A percentile compares a stretch with the other conserved stretches of the same genome.
Conservation (phyloP, 2,329 filamentous ascomycete genomes). For the Beauveria bassiana region DNA sequence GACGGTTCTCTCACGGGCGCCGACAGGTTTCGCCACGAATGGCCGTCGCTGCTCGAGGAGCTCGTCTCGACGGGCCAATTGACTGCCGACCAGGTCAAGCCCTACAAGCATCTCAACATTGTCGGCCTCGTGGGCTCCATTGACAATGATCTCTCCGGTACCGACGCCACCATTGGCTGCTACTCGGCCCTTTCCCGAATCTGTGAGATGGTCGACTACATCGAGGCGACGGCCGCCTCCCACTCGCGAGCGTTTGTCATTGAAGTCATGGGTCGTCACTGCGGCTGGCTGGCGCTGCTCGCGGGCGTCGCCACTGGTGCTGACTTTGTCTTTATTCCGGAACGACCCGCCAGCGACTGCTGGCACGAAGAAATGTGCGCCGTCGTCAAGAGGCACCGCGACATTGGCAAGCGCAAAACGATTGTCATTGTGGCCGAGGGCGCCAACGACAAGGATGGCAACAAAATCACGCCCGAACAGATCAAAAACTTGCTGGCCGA, state of each 20-base stretch:
- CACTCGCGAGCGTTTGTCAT: conserved; percentile 96
- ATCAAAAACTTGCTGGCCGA: conserved; percentile 85
- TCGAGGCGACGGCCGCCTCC: conserved; percentile 89
- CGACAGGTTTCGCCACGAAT: conserved; percentile 86
- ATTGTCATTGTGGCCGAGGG: conserved; percentile 98
- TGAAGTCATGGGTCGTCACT: conserved; percentile 97
- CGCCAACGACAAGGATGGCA: conserved; percentile 75
- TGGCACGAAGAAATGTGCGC: conserved; percentile 86
- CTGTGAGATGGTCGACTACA: conserved; percentile 92
- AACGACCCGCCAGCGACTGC: conserved; percentile 78
- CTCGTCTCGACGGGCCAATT: conserved; percentile 69
- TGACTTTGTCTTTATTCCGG: conserved; percentile 94
- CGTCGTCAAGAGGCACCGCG: conserved; percentile 72
- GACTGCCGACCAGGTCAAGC: conserved; percentile 59
- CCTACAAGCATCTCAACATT: conserved; percentile 85
- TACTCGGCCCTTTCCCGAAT: conserved; percentile 91
- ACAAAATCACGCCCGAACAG: conserved; percentile 71
- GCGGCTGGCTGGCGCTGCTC: conserved; percentile 95
- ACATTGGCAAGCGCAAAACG: conserved; percentile 88
- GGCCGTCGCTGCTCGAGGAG: conserved; percentile 81
- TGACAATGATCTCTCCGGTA: conserved; percentile 96
- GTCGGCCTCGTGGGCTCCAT: conserved; percentile 95
- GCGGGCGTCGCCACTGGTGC: conserved; percentile 90
- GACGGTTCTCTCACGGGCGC: conserved; percentile 94
- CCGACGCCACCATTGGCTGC: conserved; percentile 93